Evolutionary conservation across 495 filamentous ascomycete genomes (phyloP), one percentile per base, ranked within the genome.

Genomic region (Penicillium manginii): DNA sequence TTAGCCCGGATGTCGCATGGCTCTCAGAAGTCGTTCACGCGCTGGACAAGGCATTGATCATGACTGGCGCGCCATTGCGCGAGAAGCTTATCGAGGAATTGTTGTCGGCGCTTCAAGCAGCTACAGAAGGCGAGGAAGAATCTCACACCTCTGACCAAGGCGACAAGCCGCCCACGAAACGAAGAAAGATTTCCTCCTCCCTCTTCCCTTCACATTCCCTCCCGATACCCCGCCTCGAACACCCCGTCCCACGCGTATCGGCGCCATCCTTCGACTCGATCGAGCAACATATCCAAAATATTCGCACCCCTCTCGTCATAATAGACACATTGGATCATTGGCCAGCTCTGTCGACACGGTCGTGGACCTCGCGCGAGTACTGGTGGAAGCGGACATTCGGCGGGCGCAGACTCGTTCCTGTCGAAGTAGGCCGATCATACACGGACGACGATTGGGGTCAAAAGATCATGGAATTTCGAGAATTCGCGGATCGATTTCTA

Each of bases 381-480:
- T 86, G 96, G 61, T 76, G 91, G 19, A 78, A 83, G 5, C 84
- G 80, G 45, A 98, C 94, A 0, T 83, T 97, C 42, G 79, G 75
- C 10, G 94, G 96, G 1, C 79, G 85, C 22, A 81, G 94, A 40
- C 82, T 96, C 2, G 87, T 98, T 1, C 94, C 94, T 0, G 81
- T 98, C 14, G 94, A 99, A 68, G 67, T 96, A n/a, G 94, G 94
- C 7, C 77, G 90, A 48, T 91, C 86, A 60, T 99, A 99, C 63
- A 93, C 91, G 8, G 90, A 94, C 58, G 84, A 83, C 19, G 86
- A 79, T 14, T 99, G 96, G 94, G 86, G 88, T 0, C 94, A 99
- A 68, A 82, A 82, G 56, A 86, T 98, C 33, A 82, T 97, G 12
- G 72, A 84, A 3, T 96, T 98, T 57, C 72, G 75, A 42, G 80